Percentiles rank a stretch among this genome's conserved stretches.
Evolutionary conservation across 371 early-diverging fungal species (phyloP).

Genomic region (Gilbertella persicaria): DNA sequence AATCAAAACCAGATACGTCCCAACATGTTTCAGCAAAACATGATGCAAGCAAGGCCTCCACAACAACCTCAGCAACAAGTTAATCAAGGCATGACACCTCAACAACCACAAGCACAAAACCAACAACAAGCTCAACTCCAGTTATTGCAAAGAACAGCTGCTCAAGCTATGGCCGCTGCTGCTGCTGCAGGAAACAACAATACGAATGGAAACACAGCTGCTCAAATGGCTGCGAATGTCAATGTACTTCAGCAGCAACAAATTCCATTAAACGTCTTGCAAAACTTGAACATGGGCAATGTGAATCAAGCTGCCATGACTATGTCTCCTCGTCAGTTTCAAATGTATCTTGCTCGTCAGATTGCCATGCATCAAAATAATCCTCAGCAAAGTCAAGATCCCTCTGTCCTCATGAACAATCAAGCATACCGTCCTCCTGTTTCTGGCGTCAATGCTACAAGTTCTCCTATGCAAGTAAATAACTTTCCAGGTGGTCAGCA

Average conservation of each 20-base stretch:
- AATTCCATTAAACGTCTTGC: conserved; percentile 31
- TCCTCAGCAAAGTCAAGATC: conserved; percentile 6
- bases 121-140: conserved; percentile 27
- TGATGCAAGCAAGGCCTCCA: conserved; percentile 28
- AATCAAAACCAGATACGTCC: conserved; percentile 32
- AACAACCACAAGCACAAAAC: conserved; percentile 14
- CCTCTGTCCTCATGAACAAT: not conserved
- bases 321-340: conserved; percentile 37
- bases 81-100: conserved; percentile 18
- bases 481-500: conserved; percentile 6
- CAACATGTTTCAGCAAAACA: conserved; percentile 32
- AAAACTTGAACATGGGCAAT: conserved; percentile 24
- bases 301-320: conserved; percentile 17
- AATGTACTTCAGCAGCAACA: conserved; percentile 11
- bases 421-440: conserved; percentile 23
- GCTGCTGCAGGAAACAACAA: conserved; percentile 22
- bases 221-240: conserved; percentile 8
- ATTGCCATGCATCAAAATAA: conserved; percentile 27
- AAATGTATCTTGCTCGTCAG: conserved; percentile 33
- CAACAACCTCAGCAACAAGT: conserved; percentile 14
- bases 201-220: conserved; percentile 2
- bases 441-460: conserved; percentile 12
- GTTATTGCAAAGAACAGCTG: conserved; percentile 34
- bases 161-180: conserved; percentile 28
- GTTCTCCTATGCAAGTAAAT: conserved; percentile 21